Evolutionary conservation across 305 asterid species (phyloP).

Genomic region (Coffea humblotiana): DNA sequence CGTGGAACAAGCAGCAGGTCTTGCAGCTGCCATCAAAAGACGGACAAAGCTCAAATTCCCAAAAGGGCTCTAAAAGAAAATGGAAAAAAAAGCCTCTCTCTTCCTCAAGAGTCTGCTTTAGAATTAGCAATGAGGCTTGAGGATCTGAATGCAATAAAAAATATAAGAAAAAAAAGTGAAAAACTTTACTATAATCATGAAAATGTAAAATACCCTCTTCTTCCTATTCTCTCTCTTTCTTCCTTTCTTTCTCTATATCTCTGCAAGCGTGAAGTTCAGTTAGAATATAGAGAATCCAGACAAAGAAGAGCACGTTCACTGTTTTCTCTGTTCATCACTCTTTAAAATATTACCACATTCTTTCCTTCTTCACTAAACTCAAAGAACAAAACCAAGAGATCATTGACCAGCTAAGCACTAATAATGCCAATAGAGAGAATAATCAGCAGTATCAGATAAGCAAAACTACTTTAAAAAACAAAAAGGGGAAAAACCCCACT

Average conservation of each 20-base stretch:
- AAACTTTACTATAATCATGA: constrained; percentile 36
- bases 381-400: constrained; percentile 34
- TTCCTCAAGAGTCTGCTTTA: constrained; percentile 17
- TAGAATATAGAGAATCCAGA: constrained; percentile 39
- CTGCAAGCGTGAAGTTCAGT: constrained; percentile 47
- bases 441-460: not conserved
- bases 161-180: not conserved
- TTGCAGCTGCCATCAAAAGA: constrained; percentile 73
- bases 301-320: constrained; percentile 65
- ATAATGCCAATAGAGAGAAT: constrained; percentile 25
- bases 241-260: constrained; percentile 14
- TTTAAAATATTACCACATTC: constrained; percentile 8
- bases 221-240: not conserved
- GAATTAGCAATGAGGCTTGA: constrained; percentile 20
- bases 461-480: not conserved
- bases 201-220: constrained; percentile 11
- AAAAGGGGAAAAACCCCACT: not conserved
- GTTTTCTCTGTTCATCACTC: constrained; percentile 26
- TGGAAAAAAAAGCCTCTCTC: constrained; percentile 20
- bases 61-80: constrained; percentile 12
- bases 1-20: constrained; percentile 71
- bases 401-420: constrained; percentile 49
- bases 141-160: constrained; percentile 24
- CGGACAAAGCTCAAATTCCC: constrained; percentile 52
- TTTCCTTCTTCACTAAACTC: constrained; percentile 23